Base-by-base conservation (phyloP, 148 eudicot genomes). In the Cornus florida region DNA sequence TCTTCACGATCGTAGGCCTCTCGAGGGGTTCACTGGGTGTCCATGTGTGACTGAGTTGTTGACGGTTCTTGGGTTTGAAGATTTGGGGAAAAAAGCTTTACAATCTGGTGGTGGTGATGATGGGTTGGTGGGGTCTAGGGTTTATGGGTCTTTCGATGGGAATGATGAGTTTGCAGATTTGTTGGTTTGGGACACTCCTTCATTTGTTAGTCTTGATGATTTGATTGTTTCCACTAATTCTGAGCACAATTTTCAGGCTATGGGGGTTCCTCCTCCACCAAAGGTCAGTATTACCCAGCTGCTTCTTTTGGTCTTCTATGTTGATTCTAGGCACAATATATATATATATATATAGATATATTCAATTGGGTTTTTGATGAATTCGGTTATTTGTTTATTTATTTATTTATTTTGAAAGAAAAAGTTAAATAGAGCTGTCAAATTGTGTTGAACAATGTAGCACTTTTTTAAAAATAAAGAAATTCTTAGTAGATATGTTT, bases 21-120 rank as follows among this genome's bases (percentile, higher is more conserved):
- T 94, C 10, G 97, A 94, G 69, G 98, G 97, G 53, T 92, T 94
- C 74, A 72, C 67, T 24, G 98, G 98, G 22, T 84, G 90, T 19
- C 95, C 95, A 7, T 80, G 83, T 0, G 94, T 84, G 35, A 31
- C 59, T 11, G 97, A 94, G 82, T 23, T 94, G 33, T 66, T 88
- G 53, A 78, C 13, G 0, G n/a, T 80, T 81, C 31, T 94, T 10
- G 98, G 98, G 82, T 81, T 91, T 78, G 88, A 88, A 19, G 90
- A 85, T 67, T 87, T 75, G 4, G 70, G 64, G 22, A 56, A 69
- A 22, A 65, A 62, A 39, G 41, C 22, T 68, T 70, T 83, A 70
- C 6, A 39, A 39, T 50, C 60, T 84, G 59, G 39, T 64, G 84
- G 72, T 7, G 86, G 71, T 70, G 79, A 68, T 70, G 69, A 71